Evolutionary conservation across 306 rosid genomes (phyloP), one percentile per base, ranked within the genome.

Genomic region (Castanea mollissima): DNA sequence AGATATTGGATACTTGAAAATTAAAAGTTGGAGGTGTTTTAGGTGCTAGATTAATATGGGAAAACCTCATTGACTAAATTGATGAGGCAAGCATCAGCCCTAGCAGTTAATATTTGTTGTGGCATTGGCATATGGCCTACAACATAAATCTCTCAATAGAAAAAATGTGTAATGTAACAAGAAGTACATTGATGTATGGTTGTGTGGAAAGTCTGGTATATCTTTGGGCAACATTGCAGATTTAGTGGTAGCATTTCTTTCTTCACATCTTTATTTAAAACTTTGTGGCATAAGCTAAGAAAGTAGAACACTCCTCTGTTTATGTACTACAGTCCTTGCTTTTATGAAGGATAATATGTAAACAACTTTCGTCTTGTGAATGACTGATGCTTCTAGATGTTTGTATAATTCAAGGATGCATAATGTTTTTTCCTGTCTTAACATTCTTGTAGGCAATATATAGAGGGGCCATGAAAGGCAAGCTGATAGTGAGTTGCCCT

Each of bases 391-490:
- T 59, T 55, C 51, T 46, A 73, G 44, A 51, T 70, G 31, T 80
- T 11, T 41, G 34, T 13, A 5, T 73, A 21, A 14, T 64, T 46
- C 62, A 19, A 44, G 56, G 71, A 76, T 55, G 35, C 65, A 65
- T 81, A 63, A 69, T 29, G 55, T 27, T 75, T 75, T 76, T 27
- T 76, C 46, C 46, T 49, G 14, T 49, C 54, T 3, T 71, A 21
- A 13, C 70, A 64, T 68, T 77, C 12, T 35, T 83, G 73, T 88
- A 92, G 94, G 92, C 96, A 75, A 89, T 90, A 82, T 94, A 85
- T 75, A 89, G 97, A 79, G 96, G 97, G 77, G 96, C 94, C 5
- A 92, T 94, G 97, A 92, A 90, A 49, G 97, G 97, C 58, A 94
- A 94, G 86, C 88, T 94, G 25, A 94, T 94, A 69, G 98, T 92